A percentile compares a stretch with the other conserved stretches of the same genome.
Conservation (phyloP, 768 basidiomycete species). For the Leccinum disarticulatum region DNA sequence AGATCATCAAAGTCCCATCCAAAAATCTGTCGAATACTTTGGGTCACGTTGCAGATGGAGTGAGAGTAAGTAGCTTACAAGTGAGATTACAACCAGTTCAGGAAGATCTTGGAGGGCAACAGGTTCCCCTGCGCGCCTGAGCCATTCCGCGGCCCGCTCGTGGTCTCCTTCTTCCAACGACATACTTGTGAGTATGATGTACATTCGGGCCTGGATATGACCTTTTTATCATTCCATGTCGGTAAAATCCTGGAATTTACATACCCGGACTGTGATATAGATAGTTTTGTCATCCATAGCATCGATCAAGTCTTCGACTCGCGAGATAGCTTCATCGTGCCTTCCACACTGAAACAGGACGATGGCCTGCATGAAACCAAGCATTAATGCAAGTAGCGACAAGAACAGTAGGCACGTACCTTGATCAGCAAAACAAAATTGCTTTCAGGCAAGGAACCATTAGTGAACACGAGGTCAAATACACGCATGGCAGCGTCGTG, state of each 20-base stretch:
- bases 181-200: background rate
- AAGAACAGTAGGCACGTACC: background rate
- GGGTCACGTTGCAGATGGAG: background rate
- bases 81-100: constrained; percentile 3
- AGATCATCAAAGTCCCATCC: constrained; percentile 14
- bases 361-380: constrained; percentile 1
- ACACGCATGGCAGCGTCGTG: constrained; percentile 1
- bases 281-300: background rate
- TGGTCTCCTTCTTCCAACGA: background rate
- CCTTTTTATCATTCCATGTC: background rate
- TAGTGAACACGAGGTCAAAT: constrained; percentile 14
- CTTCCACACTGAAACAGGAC: constrained; percentile 9
- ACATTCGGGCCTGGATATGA: constrained; percentile 7
- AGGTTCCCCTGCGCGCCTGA: no score
- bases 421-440: constrained; percentile 14
- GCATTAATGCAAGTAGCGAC: background rate
- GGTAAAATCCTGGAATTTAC: background rate
- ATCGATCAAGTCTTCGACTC: constrained; percentile 2
- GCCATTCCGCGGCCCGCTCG: background rate
- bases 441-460: background rate
- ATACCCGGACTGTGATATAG: constrained; percentile 3
- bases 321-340: background rate
- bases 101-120: background rate
- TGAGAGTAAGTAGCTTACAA: background rate
- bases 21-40: constrained; percentile 1